Evolutionary conservation across 768 basidiomycete genomes (phyloP).

Genomic region (Suillus spraguei): DNA sequence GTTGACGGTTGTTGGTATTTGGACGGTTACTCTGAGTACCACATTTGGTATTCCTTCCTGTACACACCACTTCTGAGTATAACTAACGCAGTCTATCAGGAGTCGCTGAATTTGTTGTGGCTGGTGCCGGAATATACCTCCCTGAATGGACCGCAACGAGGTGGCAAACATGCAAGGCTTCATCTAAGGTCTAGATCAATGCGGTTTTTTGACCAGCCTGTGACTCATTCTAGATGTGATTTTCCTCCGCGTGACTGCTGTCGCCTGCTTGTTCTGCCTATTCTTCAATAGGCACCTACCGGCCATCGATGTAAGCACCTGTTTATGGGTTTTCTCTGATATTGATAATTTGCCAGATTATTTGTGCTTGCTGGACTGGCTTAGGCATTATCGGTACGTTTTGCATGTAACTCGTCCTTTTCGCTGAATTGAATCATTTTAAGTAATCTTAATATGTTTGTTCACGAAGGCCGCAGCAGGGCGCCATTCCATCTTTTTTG

Average conservation of each 20-base stretch:
- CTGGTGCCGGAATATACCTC: conserved; percentile 58
- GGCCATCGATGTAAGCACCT: conserved; percentile 44
- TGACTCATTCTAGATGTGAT: conserved; percentile 47
- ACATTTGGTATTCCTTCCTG: conserved; percentile 63
- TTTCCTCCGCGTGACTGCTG: conserved; percentile 53
- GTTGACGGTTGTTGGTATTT: conserved; percentile 69
- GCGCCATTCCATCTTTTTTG: conserved; percentile 55
- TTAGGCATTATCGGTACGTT: conserved; percentile 52
- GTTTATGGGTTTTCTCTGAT: neutral
- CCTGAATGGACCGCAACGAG: conserved; percentile 58
- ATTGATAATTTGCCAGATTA: conserved; percentile 38
- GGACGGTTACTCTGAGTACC: conserved; percentile 67
- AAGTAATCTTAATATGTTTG: conserved; percentile 58
- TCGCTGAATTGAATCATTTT: conserved; percentile 18
- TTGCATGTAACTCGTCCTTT: neutral
- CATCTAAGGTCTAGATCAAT: neutral
- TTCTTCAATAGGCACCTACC: conserved; percentile 57
- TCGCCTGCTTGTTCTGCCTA: conserved; percentile 53
- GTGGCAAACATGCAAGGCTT: conserved; percentile 59
- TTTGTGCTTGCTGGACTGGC: conserved; percentile 68
- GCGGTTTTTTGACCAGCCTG: conserved; percentile 13
- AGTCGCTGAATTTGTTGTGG: too few relatives aligned
- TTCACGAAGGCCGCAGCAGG: conserved; percentile 61
- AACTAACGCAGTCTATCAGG: too few relatives aligned
- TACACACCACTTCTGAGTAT: too few relatives aligned